Evolutionary conservation across 768 basidiomycete species (phyloP), one percentile per base, ranked within the genome.

Genomic region (Nidula microcarpa): DNA sequence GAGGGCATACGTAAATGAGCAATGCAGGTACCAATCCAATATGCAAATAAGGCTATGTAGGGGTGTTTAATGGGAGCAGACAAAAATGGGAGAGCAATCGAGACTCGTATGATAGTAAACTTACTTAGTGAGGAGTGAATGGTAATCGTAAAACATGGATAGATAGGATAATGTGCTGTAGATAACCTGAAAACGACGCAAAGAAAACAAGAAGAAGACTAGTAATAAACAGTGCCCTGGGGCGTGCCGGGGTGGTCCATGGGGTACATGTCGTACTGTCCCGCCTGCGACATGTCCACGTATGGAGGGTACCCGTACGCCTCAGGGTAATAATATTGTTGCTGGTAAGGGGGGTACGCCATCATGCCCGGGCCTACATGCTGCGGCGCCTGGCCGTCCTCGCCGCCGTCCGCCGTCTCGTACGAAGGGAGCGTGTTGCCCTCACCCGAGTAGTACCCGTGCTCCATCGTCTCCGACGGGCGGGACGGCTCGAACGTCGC

Each of bases 291-390:
- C 78, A 82, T 76, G 67, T 87, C 87, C 74, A 86, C 71, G 70
- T 87, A 88, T 43, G 74, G 79, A 54, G 79, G 72, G 65, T 89
- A 89, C 53, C 74, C 74, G 60, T 89, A 89, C 55, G 79, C 75
- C 49, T 86, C 85, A 18, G 85, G 84, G 66, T 85, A 87, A 67
- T 87, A 90, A 71, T 88, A 88, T 39, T 74, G 77, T 60, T 81
- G 77, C 36, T 78, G 80, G 62, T 88, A 87, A n/a, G 77, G 65
- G 18, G 78, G 62, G 52, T 87, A 88, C 46, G 69, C 68, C 72
- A 84, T 77, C 75, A 82, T 72, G 47, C 66, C 60, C 34, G 64
- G 54, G 49, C 62, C 68, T 60, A n/a, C n/a, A n/a, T 69, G 56
- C 47, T 69, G 58, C 45, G 44, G 52, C 23, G 45, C 51, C 56